Base-by-base conservation (phyloP, 192 early-diverging fungal genomes). In the Geosiphon pyriformis region DNA sequence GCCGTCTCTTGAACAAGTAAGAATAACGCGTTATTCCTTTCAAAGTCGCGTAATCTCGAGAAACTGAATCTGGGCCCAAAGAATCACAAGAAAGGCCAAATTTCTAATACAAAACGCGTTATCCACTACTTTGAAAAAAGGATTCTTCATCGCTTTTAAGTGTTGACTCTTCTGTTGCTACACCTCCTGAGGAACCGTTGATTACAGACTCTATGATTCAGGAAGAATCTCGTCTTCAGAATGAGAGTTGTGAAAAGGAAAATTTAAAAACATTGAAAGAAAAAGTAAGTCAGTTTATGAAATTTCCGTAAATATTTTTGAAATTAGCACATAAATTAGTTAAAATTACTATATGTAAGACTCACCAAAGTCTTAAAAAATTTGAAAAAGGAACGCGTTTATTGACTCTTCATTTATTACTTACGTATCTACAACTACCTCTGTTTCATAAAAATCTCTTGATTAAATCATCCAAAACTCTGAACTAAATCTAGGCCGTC, bases 401-500 rank as follows among this genome's bases (percentile, higher is more conserved):
- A 22, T 57, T 18, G 18, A 42, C 6, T 7, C 23, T 26, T 11
- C 47, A 33, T 22, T 67, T 18, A 26, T 3, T 18, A 34, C 51
- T 53, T 12, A 37, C 12, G 47, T 25, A 25, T n/a, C 15, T 37
- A 37, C 23, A 20, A n/a, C 6, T 22, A 50, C 31, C 12, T 1
- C 8, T 30, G 29, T 27, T 26, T 6, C 42, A 42, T 37, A 31
- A 8, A 27, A 48, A 4, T 47, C 22, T 37, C 18, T 12, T 50
- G n/a, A n/a, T n/a, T n/a, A n/a, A n/a, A n/a, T n/a, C n/a, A n/a
- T n/a, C n/a, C n/a, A n/a, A n/a, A 35, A 64, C 35, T 27, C 47
- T 65, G 4, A 1, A 6, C 12, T 55, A 23, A 25, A 51, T 30
- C 0, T 68, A 89, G 83, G 86, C 90, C 55, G 73, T 85, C 35